Conservation (phyloP, 192 early-diverging fungal species). For the Entomortierella beljakovae region DNA sequence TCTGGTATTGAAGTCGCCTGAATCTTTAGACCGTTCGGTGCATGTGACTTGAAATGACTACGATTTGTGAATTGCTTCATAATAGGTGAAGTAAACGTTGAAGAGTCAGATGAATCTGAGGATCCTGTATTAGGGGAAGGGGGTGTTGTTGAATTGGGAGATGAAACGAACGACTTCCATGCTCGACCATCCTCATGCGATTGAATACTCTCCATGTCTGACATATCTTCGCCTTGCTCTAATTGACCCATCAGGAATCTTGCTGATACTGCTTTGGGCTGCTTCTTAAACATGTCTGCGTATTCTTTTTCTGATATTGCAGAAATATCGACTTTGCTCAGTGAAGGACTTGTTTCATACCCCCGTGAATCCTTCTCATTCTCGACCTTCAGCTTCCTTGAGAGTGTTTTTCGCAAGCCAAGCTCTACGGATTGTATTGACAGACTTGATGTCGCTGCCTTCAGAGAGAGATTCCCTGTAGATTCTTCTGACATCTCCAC, state of each 20-base stretch:
- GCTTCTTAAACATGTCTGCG: slow-evolving; percentile 22
- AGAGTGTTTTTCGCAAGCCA: slow-evolving; percentile 16
- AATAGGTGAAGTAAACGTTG: slow-evolving; percentile 23
- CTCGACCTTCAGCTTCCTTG: background rate
- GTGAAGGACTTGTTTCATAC: background rate
- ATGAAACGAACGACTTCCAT: slow-evolving; percentile 51
- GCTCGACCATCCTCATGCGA: slow-evolving; percentile 35
- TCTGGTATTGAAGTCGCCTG: background rate
- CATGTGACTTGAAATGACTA: background rate
- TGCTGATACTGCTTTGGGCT: slow-evolving; percentile 28
- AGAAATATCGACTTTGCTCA: slow-evolving; percentile 19
- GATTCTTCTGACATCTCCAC: slow-evolving; percentile 5
- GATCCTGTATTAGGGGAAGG: slow-evolving; percentile 34
- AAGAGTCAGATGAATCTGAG: slow-evolving; percentile 24
- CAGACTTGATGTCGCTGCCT: slow-evolving; percentile 4
- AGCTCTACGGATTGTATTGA: slow-evolving; percentile 47
- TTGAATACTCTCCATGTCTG: slow-evolving; percentile 48
- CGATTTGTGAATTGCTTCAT: slow-evolving; percentile 19
- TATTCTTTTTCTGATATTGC: slow-evolving; percentile 38
- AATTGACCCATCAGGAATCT: slow-evolving; percentile 2
- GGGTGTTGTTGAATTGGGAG: slow-evolving; percentile 48
- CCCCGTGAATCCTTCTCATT: background rate
- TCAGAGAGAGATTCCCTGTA: background rate
- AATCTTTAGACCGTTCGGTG: slow-evolving; percentile 4
- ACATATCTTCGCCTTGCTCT: slow-evolving; percentile 45